Base-by-base conservation (phyloP, 2,329 filamentous ascomycete species). In the Arthroderma sp. region DNA sequence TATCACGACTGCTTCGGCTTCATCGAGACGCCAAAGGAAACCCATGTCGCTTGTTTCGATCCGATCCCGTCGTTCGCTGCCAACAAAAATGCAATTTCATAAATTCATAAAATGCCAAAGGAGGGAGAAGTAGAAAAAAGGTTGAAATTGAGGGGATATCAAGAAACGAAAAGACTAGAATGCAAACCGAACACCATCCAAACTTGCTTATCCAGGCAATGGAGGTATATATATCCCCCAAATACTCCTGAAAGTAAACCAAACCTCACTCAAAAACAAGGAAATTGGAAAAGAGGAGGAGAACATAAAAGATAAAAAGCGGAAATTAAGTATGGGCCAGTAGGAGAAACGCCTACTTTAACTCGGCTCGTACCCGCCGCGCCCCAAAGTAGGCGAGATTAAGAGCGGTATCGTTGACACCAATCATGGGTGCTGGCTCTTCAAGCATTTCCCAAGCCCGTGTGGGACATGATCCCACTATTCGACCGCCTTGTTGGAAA, bases 401-500 rank as follows among this genome's bases (percentile, higher is more conserved):
- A 30, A 69, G 52, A 15, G 65, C 64, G 3, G 66, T 69, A 47
- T 69, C 66, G 47, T 69, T 69, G n/a, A 57, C 54, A 27, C 65
- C 64, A 22, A 63, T 52, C 11, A 67, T 58, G 1, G 66, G 66
- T 11, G 66, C 65, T 7, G 66, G 61, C 46, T 68, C 66, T 49
- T 66, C 64, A 27, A 69, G 56, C 45, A 68, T 59, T 47, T 69
- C 66, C 66, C 66, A 69, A 29, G 60, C 61, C 22, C 61, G 61
- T 6, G 64, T 49, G 1, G 59, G 57, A 41, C 59, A 66, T 2
- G 61, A 49, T 2, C 62, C 63, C 31, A 61, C 47, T 4, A 57
- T 47, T 22, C 60, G 59, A 6, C 62, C 62, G 29, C 58, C 59
- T 30, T 61, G 55, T 47, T 67, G 62, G 34, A 66, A 51, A 36